phyloP scores from a whole-genome alignment of 2,329 filamentous ascomycete genomes.

The Didymella pinodella region DNA sequence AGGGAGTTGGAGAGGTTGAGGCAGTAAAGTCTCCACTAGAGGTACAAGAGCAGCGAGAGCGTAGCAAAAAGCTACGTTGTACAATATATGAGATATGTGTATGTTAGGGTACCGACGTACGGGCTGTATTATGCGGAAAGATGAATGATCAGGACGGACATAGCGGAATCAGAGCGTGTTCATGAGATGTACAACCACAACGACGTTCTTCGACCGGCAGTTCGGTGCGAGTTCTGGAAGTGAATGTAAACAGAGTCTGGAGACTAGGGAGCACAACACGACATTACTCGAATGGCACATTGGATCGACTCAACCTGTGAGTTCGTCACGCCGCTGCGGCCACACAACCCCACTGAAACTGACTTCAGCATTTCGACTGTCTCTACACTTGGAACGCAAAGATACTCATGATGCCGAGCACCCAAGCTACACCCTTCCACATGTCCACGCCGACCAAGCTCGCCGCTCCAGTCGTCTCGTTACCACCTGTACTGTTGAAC shows the following conservation, averaged over 20 bases:
- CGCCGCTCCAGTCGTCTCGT: conserved; percentile 2
- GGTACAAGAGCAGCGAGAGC: background rate
- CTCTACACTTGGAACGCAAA: background rate
- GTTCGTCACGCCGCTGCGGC: background rate
- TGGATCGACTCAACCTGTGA: background rate
- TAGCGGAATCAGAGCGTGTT: background rate
- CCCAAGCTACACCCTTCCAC: conserved; percentile 2
- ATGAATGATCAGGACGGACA: background rate
- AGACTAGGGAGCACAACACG: background rate
- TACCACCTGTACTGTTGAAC: conserved; percentile 1
- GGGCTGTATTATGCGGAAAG: conserved; percentile 11
- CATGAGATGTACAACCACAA: background rate
- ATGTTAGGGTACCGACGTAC: background rate
- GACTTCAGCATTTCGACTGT: background rate
- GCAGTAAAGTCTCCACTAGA: conserved; percentile 18
- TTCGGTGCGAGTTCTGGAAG: background rate
- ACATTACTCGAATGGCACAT: background rate
- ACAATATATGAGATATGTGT: background rate
- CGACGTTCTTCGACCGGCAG: background rate
- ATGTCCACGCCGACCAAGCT: background rate
- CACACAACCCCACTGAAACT: background rate
- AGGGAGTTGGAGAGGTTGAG: conserved; percentile 76
- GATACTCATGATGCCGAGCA: background rate
- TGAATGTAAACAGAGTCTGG: background rate
- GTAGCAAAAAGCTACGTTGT: background rate